Base-by-base conservation (phyloP, 352 stramenopile species). In the Phytophthora constricta region DNA sequence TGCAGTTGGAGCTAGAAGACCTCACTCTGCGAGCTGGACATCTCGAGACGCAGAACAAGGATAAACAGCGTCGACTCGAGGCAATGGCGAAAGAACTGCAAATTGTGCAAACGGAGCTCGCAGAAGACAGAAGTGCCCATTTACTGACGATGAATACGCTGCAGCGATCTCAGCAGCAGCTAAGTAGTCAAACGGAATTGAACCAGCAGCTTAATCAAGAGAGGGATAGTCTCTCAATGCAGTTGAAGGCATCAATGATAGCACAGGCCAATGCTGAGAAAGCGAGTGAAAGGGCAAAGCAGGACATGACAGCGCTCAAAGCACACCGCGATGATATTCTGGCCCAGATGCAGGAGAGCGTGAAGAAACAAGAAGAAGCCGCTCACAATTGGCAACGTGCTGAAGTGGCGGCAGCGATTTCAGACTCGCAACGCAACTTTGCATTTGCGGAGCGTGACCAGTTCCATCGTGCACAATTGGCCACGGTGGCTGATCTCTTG, bases 341-440 rank as follows among this genome's bases (percentile, higher is more conserved):
- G 8, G 31, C 10, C 0, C 50, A 72, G 17, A 90, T 90, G 82
- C 59, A 89, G 19, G 52, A 43, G 11, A 84, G 72, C 1, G 68
- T 91, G 3, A 48, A n/a, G 17, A 76, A 84, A 23, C 80, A 90
- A 22, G 65, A 84, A 28, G 54, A 75, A 17, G 57, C 68, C 1
- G 70, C 79, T 0, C 52, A 78, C 49, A 74, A 76, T 27, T 93
- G 85, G 85, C 80, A 87, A 22, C 70, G 72, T 4, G 82, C 85
- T 1, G 85, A 93, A 53, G 56, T 73, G 0, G 80, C 85, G 0
- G 82, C 82, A 1, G 73, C 84, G 0, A 84, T 91, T 1, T 72
- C 82, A 3, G 84, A 93, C 25, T 90, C 82, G 9, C 81, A 90
- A 55, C 81, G 84, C 45, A 93, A 89, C 52, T 84, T 88, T 27